Evolutionary conservation across 1,284 basidiomycete genomes (phyloP), one percentile per base, ranked within the genome.

Genomic region (Boletellus dicymbophilus): DNA sequence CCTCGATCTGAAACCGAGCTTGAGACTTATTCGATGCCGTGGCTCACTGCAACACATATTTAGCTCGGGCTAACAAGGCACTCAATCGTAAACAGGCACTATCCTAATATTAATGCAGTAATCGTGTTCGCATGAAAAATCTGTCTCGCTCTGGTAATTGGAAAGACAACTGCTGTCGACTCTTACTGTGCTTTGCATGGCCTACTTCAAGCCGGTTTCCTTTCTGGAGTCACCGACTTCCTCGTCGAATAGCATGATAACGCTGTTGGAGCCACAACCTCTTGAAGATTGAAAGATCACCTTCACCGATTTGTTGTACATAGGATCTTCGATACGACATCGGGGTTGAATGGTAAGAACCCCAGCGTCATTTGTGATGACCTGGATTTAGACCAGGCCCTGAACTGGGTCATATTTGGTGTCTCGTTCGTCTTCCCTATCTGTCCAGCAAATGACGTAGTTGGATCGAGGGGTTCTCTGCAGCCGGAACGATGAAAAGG

Each of bases 271-370:
- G n/a, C 20, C 71, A 79, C 51, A 80, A 84, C 49, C 79, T 90
- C 57, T 37, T 85, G 71, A 68, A 73, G 27, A 83, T 88, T 66
- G 78, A 85, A 90, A 89, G 70, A 75, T 84, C 26, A 79, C 93
- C 7, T 90, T 90, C 75, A 90, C 88, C 1, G 88, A 88, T n/a
- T 81, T 76, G 47, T 93, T 90, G 2, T 76, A 88, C 38, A 86
- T 93, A 28, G 95, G 95, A 84, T 98, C 71, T 84, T 93, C 79
- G 83, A 90, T 43, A 88, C 96, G 43, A 93, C 93, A 4, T 84
- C 97, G 59, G 95, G 97, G 74, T 81, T 98, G 41, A 94, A 95
- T 36, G 94, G 95, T 33, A 98, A 97, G 79, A 88, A 85, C 52
- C 90, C 93, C 20, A 90, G 85, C 65, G 80, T 89, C 65, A 75